Base-by-base conservation (phyloP, 2,329 filamentous ascomycete genomes). In the Podosphaera fusca region DNA sequence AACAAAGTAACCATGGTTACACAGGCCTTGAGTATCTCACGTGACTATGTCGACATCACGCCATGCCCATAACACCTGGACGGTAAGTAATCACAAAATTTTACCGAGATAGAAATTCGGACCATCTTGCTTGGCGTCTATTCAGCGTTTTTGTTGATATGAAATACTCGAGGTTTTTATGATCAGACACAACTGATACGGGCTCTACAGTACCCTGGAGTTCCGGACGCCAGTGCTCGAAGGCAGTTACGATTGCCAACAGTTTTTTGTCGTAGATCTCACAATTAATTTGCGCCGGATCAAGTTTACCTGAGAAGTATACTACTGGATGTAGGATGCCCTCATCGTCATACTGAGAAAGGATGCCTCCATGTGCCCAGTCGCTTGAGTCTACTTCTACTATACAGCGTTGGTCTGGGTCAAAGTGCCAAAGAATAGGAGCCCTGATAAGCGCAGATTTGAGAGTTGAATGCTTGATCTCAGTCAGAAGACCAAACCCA, bases 221-320 rank as follows among this genome's bases (percentile, higher is more conserved):
- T n/a, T 67, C 56, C 10, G 35, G 34, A 49, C 61, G 36, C 62
- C 59, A 68, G 52, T 65, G 57, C 42, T 62, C 45, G 30, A 65
- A 61, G 0, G 40, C 29, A 9, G 52, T n/a, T 10, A 71, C 56
- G 38, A 71, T 67, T 1, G 67, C 66, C 2, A 70, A 51, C 0
- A 71, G 61, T 61, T 70, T 67, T 55, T 70, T 69, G 55, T 70
- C 59, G 54, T 69, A 62, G 7, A 69, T 69, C 12, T 67, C 46
- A 58, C 69, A 70, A 58, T n/a, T n/a, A n/a, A n/a, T n/a, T n/a
- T n/a, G n/a, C n/a, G n/a, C n/a, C n/a, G n/a, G n/a, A n/a, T n/a
- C n/a, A n/a, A n/a, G n/a, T n/a, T n/a, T n/a, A n/a, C n/a, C n/a
- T 69, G n/a, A n/a, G n/a, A n/a, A n/a, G n/a, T n/a, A n/a, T n/a